A percentile compares a stretch with the other conserved stretches of the same genome.
Evolutionary conservation across 441 rosid species (phyloP).

Genomic region (Manihot esculenta): DNA sequence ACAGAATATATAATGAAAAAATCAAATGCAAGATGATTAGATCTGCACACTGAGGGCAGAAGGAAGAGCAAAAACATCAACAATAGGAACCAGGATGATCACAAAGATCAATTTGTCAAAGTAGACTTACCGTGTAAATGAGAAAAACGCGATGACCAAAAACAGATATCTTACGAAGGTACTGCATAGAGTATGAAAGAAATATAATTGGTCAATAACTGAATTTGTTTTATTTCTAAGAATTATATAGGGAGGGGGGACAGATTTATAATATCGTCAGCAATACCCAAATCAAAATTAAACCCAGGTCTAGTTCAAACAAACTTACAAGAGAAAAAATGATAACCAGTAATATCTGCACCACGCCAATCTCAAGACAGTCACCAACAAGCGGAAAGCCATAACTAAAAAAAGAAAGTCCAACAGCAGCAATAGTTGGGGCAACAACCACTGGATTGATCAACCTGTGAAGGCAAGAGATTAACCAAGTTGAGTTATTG

Average conservation of each 20-base stretch:
- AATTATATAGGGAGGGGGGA: not conserved
- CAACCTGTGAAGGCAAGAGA: slow-evolving; percentile 51
- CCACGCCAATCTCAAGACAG: slow-evolving; percentile 84
- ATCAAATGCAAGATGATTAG: not conserved
- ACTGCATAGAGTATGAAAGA: slow-evolving; percentile 49
- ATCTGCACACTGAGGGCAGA: not conserved
- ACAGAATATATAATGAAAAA: slow-evolving; percentile 2
- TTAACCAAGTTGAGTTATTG: slow-evolving; percentile 8
- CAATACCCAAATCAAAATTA: not conserved
- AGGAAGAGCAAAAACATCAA: not conserved
- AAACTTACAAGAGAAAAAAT: slow-evolving; percentile 89
- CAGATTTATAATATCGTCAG: not conserved
- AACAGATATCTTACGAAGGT: slow-evolving; percentile 94
- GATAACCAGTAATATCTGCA: slow-evolving; percentile 80
- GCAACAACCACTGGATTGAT: slow-evolving; percentile 97
- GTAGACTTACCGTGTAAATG: slow-evolving; percentile 78
- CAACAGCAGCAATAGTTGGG: slow-evolving; percentile 98
- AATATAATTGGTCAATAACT: slow-evolving; percentile 15
- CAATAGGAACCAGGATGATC: not conserved
- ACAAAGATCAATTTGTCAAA: slow-evolving; percentile 3
- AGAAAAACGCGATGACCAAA: slow-evolving; percentile 90
- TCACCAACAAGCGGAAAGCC: slow-evolving; percentile 91
- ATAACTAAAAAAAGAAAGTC: slow-evolving; percentile 89
- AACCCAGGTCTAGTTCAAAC: slow-evolving; percentile 17
- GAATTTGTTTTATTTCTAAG: not conserved